A percentile compares a stretch with the other conserved stretches of the same genome.
These are phyloP conservation scores for Ophiostoma populinum DNA, from an alignment of 2,329 filamentous ascomycete genomes.

Conservation along the genomic window DNA sequence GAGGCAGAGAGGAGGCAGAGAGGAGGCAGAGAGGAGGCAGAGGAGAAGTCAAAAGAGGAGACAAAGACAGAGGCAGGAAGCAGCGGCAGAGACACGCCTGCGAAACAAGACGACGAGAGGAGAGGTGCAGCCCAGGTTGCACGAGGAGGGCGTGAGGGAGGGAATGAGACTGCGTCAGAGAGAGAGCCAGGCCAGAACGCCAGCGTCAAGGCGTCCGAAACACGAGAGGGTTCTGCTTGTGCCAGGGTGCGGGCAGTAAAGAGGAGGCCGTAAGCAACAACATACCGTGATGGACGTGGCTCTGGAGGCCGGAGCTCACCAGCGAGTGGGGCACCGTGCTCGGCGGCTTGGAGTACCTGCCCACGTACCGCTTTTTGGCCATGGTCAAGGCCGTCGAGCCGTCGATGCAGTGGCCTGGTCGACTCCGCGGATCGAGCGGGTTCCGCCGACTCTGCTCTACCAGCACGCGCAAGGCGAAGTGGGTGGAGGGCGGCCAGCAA, in stretches of 20 bases:
- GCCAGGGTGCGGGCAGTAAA: background rate
- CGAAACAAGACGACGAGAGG: background rate
- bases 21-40: background rate
- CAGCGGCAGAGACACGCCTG: background rate
- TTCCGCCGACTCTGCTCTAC: too few relatives aligned
- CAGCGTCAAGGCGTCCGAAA: background rate
- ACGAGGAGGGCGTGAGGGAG: too few relatives aligned
- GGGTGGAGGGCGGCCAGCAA: too few relatives aligned
- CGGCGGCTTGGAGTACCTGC: slow-evolving; percentile 39
- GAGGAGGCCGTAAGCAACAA: background rate
- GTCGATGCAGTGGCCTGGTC: too few relatives aligned
- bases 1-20: background rate
- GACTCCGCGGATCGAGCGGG: too few relatives aligned
- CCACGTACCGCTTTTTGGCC: slow-evolving; percentile 45
- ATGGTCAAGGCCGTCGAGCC: slow-evolving; percentile 26
- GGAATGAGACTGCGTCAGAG: too few relatives aligned
- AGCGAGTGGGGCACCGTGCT: slow-evolving; percentile 35
- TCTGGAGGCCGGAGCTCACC: slow-evolving; percentile 18
- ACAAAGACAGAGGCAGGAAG: background rate
- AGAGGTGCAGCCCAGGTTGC: too few relatives aligned
- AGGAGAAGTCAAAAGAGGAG: background rate
- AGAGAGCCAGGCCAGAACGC: too few relatives aligned
- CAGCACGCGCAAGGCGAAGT: too few relatives aligned
- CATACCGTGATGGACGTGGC: slow-evolving; percentile 10
- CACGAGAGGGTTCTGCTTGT: too few relatives aligned